Evolutionary conservation across 2,329 filamentous ascomycete species (phyloP).

Genomic region (Sporothrix brasiliensis): DNA sequence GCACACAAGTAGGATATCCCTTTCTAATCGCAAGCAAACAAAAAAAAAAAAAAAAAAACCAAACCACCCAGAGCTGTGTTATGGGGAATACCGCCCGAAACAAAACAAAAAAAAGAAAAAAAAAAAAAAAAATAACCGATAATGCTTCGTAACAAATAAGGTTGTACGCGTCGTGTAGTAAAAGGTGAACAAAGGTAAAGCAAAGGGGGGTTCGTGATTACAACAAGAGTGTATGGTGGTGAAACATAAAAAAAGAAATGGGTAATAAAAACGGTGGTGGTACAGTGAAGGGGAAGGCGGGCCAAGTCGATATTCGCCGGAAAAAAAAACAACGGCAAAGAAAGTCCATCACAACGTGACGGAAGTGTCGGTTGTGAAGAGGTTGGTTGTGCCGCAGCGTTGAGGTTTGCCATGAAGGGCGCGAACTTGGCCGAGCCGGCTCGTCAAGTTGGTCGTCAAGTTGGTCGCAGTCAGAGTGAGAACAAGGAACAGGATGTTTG

Average conservation of each 20-base stretch:
- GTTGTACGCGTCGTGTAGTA: background rate
- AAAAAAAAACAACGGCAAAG: background rate
- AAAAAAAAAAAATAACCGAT: slow-evolving; percentile 7
- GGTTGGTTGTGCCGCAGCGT: background rate
- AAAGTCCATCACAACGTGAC: background rate
- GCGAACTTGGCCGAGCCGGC: slow-evolving; percentile 24
- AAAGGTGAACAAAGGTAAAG: background rate
- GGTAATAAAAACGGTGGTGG: slow-evolving; percentile 23
- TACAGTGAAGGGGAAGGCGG: background rate
- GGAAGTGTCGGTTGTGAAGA: background rate
- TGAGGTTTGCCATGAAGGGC: background rate
- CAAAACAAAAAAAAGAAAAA: background rate
- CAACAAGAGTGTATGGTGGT: slow-evolving; percentile 37
- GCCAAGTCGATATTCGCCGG: background rate
- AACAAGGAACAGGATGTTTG: background rate
- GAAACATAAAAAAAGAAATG: slow-evolving; percentile 34
- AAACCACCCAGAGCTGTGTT: slow-evolving; percentile 18
- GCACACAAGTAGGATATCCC: slow-evolving; percentile 20
- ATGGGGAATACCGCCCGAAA: slow-evolving; percentile 13
- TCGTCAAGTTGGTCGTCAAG: slow-evolving; percentile 19
- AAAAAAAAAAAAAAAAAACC: background rate
- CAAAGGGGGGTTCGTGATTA: slow-evolving; percentile 36
- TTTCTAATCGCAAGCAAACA: slow-evolving; percentile 11
- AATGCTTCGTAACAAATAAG: slow-evolving; percentile 20
- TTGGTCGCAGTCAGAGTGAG: background rate